These are phyloP conservation scores for Balamuthia mandrillaris DNA, from an alignment of 208 protist genomes.

Conservation along the genomic window DNA sequence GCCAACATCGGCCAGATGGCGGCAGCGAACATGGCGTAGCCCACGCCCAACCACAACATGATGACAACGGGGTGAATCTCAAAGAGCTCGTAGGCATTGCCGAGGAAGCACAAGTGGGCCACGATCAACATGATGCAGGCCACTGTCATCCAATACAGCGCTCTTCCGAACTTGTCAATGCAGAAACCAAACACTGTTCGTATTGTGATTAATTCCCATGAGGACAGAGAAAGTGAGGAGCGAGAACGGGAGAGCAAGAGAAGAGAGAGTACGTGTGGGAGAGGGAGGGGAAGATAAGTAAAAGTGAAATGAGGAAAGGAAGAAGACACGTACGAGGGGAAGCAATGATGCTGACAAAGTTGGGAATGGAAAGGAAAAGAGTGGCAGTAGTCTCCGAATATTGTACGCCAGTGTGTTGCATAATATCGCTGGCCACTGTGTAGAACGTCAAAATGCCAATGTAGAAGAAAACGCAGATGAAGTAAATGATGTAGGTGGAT, in stretches of 20 bases:
- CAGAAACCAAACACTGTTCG: conserved; percentile 70
- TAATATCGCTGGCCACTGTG: conserved; percentile 45
- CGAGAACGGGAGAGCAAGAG: not conserved
- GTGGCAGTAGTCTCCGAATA: conserved; percentile 60
- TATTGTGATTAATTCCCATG: no score
- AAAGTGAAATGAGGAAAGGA: not conserved
- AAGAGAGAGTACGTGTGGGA: not conserved
- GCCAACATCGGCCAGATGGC: conserved; percentile 83
- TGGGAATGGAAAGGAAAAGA: conserved; percentile 78
- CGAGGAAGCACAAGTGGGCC: conserved; percentile 76
- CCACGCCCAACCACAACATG: conserved; percentile 72
- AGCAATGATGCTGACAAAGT: conserved; percentile 77
- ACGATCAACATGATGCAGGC: conserved; percentile 48
- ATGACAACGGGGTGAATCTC: conserved; percentile 73
- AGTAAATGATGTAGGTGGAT: conserved; percentile 77
- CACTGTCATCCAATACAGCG: conserved; percentile 64
- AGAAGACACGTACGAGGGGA: conserved; percentile 66
- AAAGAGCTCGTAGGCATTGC: conserved; percentile 43
- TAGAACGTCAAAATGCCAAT: conserved; percentile 59
- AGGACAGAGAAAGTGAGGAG: not conserved
- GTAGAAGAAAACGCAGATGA: conserved; percentile 82
- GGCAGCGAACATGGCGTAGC: conserved; percentile 82
- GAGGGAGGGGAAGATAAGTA: not conserved
- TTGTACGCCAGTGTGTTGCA: conserved; percentile 40
- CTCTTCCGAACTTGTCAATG: conserved; percentile 79